These are phyloP conservation scores for Pisolithus sp. DNA, from an alignment of 768 basidiomycete genomes.

Conservation along the genomic window DNA sequence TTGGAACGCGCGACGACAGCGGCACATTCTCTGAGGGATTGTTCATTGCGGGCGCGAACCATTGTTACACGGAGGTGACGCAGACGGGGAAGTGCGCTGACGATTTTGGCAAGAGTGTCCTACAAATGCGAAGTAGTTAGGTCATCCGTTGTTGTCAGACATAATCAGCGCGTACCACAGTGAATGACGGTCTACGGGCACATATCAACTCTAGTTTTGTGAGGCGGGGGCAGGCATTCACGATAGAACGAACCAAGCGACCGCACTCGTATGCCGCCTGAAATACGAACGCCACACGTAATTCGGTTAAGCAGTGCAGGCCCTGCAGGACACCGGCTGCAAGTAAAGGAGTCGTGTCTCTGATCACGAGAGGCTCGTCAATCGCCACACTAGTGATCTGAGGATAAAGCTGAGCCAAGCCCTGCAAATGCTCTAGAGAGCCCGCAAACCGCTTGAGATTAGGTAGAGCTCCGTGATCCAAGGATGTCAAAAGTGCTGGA, in stretches of 20 bases:
- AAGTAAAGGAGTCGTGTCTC: conserved; percentile 59
- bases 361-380: conserved; percentile 59
- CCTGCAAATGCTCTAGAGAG: conserved; percentile 60
- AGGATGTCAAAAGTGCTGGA: conserved; percentile 44
- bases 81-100: conserved; percentile 57
- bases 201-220: conserved; percentile 60
- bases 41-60: conserved; percentile 62
- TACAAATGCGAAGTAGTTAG: conserved; percentile 4
- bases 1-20: conserved; percentile 57
- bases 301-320: conserved; percentile 46
- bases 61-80: conserved; percentile 57
- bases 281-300: conserved; percentile 61
- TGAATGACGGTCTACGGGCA: conserved; percentile 64
- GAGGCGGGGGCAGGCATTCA: conserved; percentile 59
- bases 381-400: conserved; percentile 53
- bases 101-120: conserved; percentile 48
- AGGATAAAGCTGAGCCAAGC: conserved; percentile 42
- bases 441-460: conserved; percentile 57
- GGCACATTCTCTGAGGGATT: conserved; percentile 51
- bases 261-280: conserved; percentile 73
- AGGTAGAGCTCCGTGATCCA: conserved; percentile 42
- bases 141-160: not conserved
- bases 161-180: conserved; percentile 42
- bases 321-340: conserved; percentile 55
- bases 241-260: conserved; percentile 60